phyloP scores from a whole-genome alignment of 1,284 basidiomycete genomes.

The Puccinia polysora region DNA sequence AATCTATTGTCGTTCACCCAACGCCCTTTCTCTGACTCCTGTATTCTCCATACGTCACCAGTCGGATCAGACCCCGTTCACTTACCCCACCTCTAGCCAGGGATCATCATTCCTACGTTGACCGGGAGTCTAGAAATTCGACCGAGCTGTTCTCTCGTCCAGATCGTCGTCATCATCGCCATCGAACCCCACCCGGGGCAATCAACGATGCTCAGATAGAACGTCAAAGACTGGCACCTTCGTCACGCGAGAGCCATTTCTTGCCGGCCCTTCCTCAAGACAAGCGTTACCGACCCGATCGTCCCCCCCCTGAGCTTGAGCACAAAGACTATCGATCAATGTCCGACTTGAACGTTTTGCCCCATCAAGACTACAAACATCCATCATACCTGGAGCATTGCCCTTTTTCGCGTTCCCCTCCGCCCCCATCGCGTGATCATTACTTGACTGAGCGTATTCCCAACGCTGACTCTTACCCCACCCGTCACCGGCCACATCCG shows the following conservation, averaged over 20 bases:
- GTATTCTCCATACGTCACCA: slow-evolving; percentile 7
- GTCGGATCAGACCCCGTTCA: slow-evolving; percentile 22
- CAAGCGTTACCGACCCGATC: slow-evolving; percentile 12
- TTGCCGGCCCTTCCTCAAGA: neutral
- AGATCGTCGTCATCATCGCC: slow-evolving; percentile 22
- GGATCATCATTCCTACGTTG: slow-evolving; percentile 7
- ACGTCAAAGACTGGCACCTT: slow-evolving; percentile 20
- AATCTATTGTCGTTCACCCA: neutral
- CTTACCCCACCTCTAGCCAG: slow-evolving; percentile 1
- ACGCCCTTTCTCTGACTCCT: slow-evolving; percentile 2
- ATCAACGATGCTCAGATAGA: neutral
- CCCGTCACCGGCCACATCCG: neutral
- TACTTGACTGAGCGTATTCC: neutral
- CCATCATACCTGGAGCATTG: neutral
- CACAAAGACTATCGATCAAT: neutral
- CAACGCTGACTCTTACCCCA: neutral
- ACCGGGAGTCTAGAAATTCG: neutral
- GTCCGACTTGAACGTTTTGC: neutral
- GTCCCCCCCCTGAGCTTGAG: slow-evolving; percentile 3
- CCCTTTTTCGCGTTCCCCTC: slow-evolving; percentile 10
- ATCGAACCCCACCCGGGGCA: slow-evolving; percentile 2
- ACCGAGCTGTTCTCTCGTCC: slow-evolving; percentile 2
- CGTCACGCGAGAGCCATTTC: slow-evolving; percentile 12
- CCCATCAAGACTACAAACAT: neutral
- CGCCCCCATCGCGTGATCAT: slow-evolving; percentile 9